phyloP scores from a whole-genome alignment of 164 flowering plant species.

The Aristolochia californica region DNA sequence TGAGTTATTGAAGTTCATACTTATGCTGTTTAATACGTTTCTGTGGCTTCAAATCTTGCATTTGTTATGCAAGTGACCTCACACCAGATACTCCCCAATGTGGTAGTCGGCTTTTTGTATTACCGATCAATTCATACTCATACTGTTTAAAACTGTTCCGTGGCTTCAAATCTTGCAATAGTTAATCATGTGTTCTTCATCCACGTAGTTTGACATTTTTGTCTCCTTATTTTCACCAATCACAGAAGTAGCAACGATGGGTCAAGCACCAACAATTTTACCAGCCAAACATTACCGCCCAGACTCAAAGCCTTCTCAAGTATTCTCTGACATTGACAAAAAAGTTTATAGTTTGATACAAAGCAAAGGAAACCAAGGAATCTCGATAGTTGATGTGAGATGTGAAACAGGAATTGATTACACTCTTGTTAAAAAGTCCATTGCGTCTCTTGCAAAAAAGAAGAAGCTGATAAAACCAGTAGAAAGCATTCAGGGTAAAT shows the following conservation, averaged over 20 bases:
- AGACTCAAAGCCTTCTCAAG: constrained; percentile 1
- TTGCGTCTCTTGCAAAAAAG: constrained; percentile 35
- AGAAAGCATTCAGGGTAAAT: constrained; percentile 31
- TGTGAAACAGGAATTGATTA: constrained; percentile 22
- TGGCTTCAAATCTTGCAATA: no score
- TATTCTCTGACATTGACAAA: constrained; percentile 13
- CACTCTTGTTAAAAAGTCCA: constrained; percentile 23
- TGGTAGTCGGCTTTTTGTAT: no score
- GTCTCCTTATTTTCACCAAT: no score
- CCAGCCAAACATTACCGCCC: constrained; percentile 11
- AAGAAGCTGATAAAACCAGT: constrained; percentile 54
- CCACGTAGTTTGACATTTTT: no score
- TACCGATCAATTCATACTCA: no score
- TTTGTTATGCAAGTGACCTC: no score
- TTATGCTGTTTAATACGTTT: no score
- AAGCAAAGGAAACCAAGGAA: constrained; percentile 36
- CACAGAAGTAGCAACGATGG: constrained; percentile 8
- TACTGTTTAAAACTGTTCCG: no score
- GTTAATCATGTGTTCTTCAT: no score
- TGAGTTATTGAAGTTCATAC: no score
- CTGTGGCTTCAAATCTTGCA: no score
- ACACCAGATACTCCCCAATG: no score
- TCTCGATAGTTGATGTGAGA: constrained; percentile 33
- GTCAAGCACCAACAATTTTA: constrained; percentile 7
- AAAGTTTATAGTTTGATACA: constrained; percentile 12